phyloP scores from a whole-genome alignment of 1,139 yeast species.

The Meyerozyma athensensis region DNA sequence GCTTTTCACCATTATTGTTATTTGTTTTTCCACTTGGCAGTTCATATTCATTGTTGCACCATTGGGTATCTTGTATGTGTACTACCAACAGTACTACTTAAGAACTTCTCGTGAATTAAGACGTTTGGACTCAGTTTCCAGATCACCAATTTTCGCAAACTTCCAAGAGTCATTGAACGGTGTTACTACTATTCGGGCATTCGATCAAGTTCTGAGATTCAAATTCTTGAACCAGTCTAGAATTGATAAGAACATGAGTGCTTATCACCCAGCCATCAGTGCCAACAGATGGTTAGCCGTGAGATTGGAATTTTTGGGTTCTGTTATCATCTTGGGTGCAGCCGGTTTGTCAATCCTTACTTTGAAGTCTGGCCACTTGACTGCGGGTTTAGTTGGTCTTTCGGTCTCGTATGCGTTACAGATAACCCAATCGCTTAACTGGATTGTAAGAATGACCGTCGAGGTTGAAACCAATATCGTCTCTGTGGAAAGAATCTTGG shows the following conservation, averaged over 20 bases:
- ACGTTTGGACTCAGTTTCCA: slow-evolving; percentile 88
- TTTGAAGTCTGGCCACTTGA: slow-evolving; percentile 59
- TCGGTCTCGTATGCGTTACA: slow-evolving; percentile 91
- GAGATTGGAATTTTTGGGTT: slow-evolving; percentile 85
- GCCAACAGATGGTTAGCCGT: slow-evolving; percentile 98
- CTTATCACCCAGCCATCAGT: slow-evolving; percentile 88
- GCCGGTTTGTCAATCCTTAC: slow-evolving; percentile 76
- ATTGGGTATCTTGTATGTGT: slow-evolving; percentile 63
- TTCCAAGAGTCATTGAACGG: slow-evolving; percentile 95
- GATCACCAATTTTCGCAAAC: slow-evolving; percentile 93
- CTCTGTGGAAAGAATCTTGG: slow-evolving; percentile 90
- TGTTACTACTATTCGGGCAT: slow-evolving; percentile 86
- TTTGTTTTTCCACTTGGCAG: slow-evolving; percentile 84
- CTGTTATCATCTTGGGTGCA: slow-evolving; percentile 78
- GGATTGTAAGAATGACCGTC: slow-evolving; percentile 98
- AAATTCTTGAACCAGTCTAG: slow-evolving; percentile 67
- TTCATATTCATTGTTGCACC: slow-evolving; percentile 72
- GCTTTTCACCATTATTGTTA: slow-evolving; percentile 75
- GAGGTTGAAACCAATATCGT: slow-evolving; percentile 97
- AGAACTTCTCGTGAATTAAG: slow-evolving; percentile 91
- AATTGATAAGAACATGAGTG: slow-evolving; percentile 82
- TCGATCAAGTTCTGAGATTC: slow-evolving; percentile 71
- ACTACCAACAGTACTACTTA: slow-evolving; percentile 86
- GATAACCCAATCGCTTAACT: slow-evolving; percentile 86
- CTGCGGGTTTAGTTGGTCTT: slow-evolving; percentile 91